phyloP scores from a whole-genome alignment of 805 yeast genomes.

The Starmerella kuoi region DNA sequence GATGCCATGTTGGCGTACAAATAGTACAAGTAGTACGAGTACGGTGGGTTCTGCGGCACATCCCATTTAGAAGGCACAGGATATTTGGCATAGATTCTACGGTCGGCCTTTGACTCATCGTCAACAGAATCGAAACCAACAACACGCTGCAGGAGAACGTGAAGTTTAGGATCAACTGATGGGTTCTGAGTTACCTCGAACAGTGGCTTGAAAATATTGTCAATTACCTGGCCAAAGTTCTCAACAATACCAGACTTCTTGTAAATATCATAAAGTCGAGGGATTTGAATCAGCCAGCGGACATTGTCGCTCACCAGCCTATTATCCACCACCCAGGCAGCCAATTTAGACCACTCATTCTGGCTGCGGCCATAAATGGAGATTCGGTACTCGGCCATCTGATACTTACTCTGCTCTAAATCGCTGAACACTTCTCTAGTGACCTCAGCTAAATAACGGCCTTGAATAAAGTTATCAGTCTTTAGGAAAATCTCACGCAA shows the following conservation, averaged over 20 bases:
- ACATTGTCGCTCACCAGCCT: slow-evolving; percentile 85
- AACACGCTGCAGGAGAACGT: slow-evolving; percentile 79
- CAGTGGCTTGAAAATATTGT: slow-evolving; percentile 73
- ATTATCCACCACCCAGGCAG: slow-evolving; percentile 90
- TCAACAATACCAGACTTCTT: slow-evolving; percentile 58
- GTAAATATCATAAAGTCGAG: slow-evolving; percentile 83
- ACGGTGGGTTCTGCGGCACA: slow-evolving; percentile 78
- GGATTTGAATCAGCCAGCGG: slow-evolving; percentile 93
- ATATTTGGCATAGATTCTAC: slow-evolving; percentile 65
- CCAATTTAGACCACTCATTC: slow-evolving; percentile 92
- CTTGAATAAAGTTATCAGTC: slow-evolving; percentile 85
- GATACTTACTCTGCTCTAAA: slow-evolving; percentile 88
- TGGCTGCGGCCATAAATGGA: slow-evolving; percentile 83
- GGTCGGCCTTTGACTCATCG: slow-evolving; percentile 89
- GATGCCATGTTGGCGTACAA: slow-evolving; percentile 76
- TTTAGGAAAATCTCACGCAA: slow-evolving; percentile 89
- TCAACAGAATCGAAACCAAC: slow-evolving; percentile 98
- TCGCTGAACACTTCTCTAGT: slow-evolving; percentile 90
- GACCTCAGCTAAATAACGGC: slow-evolving; percentile 81
- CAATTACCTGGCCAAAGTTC: slow-evolving; percentile 63
- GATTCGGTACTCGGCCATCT: slow-evolving; percentile 92
- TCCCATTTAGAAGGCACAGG: slow-evolving; percentile 85
- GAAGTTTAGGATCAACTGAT: slow-evolving; percentile 74
- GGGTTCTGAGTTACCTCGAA: slow-evolving; percentile 87
- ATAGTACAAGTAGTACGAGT: slow-evolving; percentile 86